Base-by-base conservation (phyloP, 2,329 filamentous ascomycete genomes). In the Aspergillaceae sp. region DNA sequence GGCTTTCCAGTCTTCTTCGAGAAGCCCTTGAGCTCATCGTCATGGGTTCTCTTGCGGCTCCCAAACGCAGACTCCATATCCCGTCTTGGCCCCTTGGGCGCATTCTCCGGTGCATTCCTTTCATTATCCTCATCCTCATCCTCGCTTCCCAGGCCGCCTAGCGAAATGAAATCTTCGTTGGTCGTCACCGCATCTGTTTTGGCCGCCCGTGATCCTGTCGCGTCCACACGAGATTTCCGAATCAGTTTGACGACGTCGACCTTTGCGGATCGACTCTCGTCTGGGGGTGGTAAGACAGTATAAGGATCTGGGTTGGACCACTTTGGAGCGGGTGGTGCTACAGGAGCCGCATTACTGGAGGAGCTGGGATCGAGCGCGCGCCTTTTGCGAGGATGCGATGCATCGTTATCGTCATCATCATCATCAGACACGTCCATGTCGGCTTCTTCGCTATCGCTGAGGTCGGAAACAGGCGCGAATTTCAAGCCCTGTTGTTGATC, bases 231-330 rank as follows among this genome's bases (percentile, higher is more conserved):
- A 2, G 90, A 87, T 62, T 95, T 96, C 56, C 90, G 83, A 56
- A 97, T 96, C 50, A 95, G 68, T 59, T 94, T 87, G 33, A 97
- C 87, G 35, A 96, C 84, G 54, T 96, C 89, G 55, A 82, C 83
- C 66, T 84, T 88, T 68, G 92, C 94, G 19, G 78, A 77, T 35
- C 79, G 75, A 4, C 73, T 74, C 45, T 89, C 84, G 53, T 90
- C 85, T 0, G 83, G 79, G 5, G 88, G 89, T 6, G 91, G 91
- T 7, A 95, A 73, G 2, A 81, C 86, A 4, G 87, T 94, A 66
- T 97, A 96, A 0, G 90, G 89, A 63, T 97, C 91, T 3, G 91
- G 90, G 56, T 97, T 97, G 4, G 89, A 95, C 91, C 91, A 97
- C 64, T 86, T 89, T 3, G 89, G 88, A 4, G 63, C 69, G 38